Conservation (phyloP, 176 grass and related monocot genomes). For the Calamus simplicifolius region DNA sequence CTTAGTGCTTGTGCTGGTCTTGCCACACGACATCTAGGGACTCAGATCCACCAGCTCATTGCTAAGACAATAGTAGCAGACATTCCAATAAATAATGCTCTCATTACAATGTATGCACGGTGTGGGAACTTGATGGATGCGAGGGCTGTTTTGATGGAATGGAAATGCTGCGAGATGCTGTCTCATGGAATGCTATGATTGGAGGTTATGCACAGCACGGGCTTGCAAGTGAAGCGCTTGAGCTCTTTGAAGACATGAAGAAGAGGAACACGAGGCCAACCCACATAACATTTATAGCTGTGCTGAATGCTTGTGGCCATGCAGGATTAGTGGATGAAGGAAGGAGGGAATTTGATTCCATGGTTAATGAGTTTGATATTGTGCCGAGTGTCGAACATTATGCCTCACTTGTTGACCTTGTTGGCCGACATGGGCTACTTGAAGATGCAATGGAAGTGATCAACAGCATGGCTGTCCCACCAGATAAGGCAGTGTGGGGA, state of each 20-base stretch:
- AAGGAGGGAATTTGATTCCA: constrained; percentile 42
- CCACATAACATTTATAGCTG: constrained; percentile 57
- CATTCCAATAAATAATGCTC: constrained; percentile 43
- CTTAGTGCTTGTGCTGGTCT: constrained; percentile 54
- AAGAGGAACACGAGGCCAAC: constrained; percentile 29
- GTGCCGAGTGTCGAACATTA: constrained; percentile 54
- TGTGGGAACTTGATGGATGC: constrained; percentile 46
- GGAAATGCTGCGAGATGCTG: constrained; percentile 33
- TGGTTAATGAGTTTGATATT: constrained; percentile 58
- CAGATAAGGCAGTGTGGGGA: constrained; percentile 63
- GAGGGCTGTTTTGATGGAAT: constrained; percentile 41
- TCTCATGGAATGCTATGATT: constrained; percentile 69
- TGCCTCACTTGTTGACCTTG: constrained; percentile 61
- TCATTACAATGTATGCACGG: constrained; percentile 79
- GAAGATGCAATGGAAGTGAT: constrained; percentile 48
- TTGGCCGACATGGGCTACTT: constrained; percentile 51
- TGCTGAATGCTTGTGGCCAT: constrained; percentile 66
- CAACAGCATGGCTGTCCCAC: constrained; percentile 42
- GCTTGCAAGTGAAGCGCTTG: constrained; percentile 40
- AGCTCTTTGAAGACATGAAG: constrained; percentile 54
- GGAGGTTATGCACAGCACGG: constrained; percentile 57
- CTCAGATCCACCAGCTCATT: constrained; percentile 64
- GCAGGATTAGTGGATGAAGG: constrained; percentile 57
- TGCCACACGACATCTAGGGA: constrained; percentile 45
- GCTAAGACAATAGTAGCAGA: constrained; percentile 56